Conservation (phyloP, 345 rosid genomes). For the Moricandia arvensis region DNA sequence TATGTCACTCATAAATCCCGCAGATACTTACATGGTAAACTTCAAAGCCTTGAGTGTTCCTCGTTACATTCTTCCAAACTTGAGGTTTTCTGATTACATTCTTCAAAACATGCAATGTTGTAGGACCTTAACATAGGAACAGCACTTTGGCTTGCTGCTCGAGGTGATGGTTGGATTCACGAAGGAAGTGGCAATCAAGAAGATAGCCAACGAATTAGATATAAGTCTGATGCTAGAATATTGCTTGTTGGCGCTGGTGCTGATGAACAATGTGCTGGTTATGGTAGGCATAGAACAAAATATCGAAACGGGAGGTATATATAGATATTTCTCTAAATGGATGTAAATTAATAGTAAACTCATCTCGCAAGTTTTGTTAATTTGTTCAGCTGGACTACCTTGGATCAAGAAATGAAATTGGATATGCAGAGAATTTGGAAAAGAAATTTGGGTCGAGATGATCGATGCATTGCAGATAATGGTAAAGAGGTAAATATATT, state of each 20-base stretch:
- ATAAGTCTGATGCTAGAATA: slow-evolving; percentile 67
- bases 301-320: slow-evolving; percentile 70
- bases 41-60: neutral
- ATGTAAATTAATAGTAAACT: neutral
- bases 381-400: slow-evolving; percentile 62
- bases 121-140: slow-evolving; percentile 96
- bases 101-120: slow-evolving; percentile 9
- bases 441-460: slow-evolving; percentile 94
- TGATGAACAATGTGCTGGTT: slow-evolving; percentile 99
- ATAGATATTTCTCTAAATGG: neutral
- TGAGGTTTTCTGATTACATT: neutral
- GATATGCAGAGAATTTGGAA: slow-evolving; percentile 99
- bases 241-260: slow-evolving; percentile 95
- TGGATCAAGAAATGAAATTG: slow-evolving; percentile 86
- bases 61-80: neutral
- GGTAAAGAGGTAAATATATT: slow-evolving; percentile 81
- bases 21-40: too few species aligned
- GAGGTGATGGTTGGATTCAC: slow-evolving; percentile 77
- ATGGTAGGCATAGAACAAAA: slow-evolving; percentile 88
- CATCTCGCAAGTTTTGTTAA: neutral
- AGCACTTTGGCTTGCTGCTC: slow-evolving; percentile 89
- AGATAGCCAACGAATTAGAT: slow-evolving; percentile 39
- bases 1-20: too few species aligned
- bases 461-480: slow-evolving; percentile 78
- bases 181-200: slow-evolving; percentile 34